These are phyloP conservation scores for Paramecium sonneborni DNA, from an alignment of 73 alveolate species.

Conservation along the genomic window DNA sequence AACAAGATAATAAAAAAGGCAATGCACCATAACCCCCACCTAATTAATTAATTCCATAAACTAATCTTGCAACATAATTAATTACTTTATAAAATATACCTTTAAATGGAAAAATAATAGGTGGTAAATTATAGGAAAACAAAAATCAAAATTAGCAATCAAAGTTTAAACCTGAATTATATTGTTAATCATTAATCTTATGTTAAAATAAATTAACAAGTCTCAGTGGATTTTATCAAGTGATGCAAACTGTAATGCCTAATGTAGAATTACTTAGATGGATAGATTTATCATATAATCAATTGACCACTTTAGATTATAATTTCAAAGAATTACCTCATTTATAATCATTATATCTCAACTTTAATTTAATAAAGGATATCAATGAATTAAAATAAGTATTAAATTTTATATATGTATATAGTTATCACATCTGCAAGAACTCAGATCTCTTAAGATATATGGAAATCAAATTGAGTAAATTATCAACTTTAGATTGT, in stretches of 20 bases:
- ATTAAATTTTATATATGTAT: neutral
- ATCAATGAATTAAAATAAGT: slow-evolving; percentile 23
- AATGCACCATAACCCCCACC: slow-evolving; percentile 29
- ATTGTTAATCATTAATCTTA: neutral
- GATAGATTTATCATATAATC: slow-evolving; percentile 50
- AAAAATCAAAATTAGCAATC: slow-evolving; percentile 14
- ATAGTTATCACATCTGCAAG: neutral
- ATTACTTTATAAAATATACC: slow-evolving; percentile 46
- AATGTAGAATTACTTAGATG: slow-evolving; percentile 31
- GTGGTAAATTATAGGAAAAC: slow-evolving; percentile 42
- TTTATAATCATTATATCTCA: slow-evolving; percentile 19
- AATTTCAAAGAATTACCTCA: slow-evolving; percentile 31
- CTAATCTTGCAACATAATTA: neutral
- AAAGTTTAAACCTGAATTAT: slow-evolving; percentile 20
- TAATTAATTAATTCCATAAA: neutral
- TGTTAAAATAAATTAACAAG: slow-evolving; percentile 40
- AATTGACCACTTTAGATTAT: neutral
- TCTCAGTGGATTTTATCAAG: neutral
- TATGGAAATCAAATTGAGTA: slow-evolving; percentile 47
- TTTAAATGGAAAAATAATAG: slow-evolving; percentile 37
- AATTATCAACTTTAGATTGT: slow-evolving; percentile 13
- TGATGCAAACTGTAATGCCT: slow-evolving; percentile 24
- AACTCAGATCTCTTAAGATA: neutral
- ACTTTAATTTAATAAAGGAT: slow-evolving; percentile 7
- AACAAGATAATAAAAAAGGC: neutral